Base-by-base conservation (phyloP, 345 rosid genomes). In the Clausena lansium region DNA sequence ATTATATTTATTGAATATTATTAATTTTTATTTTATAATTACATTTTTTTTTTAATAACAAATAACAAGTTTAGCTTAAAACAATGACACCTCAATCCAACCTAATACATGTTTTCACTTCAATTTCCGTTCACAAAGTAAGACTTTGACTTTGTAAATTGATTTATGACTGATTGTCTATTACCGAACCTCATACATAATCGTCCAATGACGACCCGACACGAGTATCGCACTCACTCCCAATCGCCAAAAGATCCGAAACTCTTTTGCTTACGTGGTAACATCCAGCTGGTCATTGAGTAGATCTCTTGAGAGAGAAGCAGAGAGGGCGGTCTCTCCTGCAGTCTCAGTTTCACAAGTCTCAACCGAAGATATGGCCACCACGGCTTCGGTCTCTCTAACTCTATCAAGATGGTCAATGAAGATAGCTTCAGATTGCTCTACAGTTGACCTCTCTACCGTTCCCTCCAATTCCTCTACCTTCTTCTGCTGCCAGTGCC, bases 361-460 rank as follows among this genome's bases (percentile, higher is more conserved):
- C 11, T 33, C 75, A 14, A 20, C 65, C 14, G 15, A 15, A 35
- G 66, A 66, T 19, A 61, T 39, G 54, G 57, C 75, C 41, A 63
- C 50, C 15, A 45, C 50, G 50, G 50, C 50, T 45, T 4, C 77
- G 85, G 82, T 82, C 77, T 62, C 77, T 50, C 72, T 54, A 10
- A 47, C 41, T 27, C 79, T 77, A 0, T 36, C 41, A 47, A 73
- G 70, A 63, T 77, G 74, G 73, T 47, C 76, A 9, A 47, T 65
- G 59, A 79, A 73, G 13, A 20, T 71, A 41, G 4, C 68, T 19
- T 22, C 70, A 10, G 63, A 50, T 27, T 28, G 66, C 69, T 64
- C 79, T 7, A 17, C 84, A 3, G 25, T 62, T 13, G 79, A 62
- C 13, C 58, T 61, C 55, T 76, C 71, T 47, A 30, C n/a, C 3